Conservation (phyloP, 1,284 basidiomycete species). For the Anthracocystis panici-leucophaei region DNA sequence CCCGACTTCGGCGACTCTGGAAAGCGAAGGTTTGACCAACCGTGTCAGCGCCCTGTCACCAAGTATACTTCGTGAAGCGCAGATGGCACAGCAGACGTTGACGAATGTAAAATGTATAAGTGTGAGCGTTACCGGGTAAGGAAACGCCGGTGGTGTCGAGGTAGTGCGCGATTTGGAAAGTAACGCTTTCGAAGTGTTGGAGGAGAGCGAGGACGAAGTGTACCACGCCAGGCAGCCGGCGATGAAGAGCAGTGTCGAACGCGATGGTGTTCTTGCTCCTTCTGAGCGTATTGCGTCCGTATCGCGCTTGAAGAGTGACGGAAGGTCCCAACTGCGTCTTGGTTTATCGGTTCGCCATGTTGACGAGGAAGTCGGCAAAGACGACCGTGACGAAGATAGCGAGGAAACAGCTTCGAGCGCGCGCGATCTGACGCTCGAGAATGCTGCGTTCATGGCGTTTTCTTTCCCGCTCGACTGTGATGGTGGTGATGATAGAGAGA, state of each 20-base stretch:
- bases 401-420: conserved; percentile 32
- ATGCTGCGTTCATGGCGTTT: conserved; percentile 26
- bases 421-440: conserved; percentile 32
- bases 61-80: conserved; percentile 48
- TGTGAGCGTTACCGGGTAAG: conserved; percentile 91
- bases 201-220: conserved; percentile 82
- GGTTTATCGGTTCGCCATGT: conserved; percentile 15
- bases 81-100: conserved; percentile 82
- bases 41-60: conserved; percentile 51
- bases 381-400: neutral
- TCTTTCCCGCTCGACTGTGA: neutral
- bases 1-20: conserved; percentile 82
- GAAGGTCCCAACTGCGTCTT: conserved; percentile 25
- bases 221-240: conserved; percentile 67
- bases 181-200: conserved; percentile 89
- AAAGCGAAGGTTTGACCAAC: conserved; percentile 75
- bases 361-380: conserved; percentile 4
- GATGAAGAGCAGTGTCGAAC: conserved; percentile 47
- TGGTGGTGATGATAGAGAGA: no score
- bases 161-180: conserved; percentile 70
- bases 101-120: conserved; percentile 97
- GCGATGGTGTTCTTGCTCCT: conserved; percentile 14
- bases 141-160: conserved; percentile 74
- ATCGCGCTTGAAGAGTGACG: conserved; percentile 25
- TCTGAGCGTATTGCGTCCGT: conserved; percentile 1